phyloP scores from a whole-genome alignment of 1,139 yeast species.

The Blastobotrys capitulatus region DNA sequence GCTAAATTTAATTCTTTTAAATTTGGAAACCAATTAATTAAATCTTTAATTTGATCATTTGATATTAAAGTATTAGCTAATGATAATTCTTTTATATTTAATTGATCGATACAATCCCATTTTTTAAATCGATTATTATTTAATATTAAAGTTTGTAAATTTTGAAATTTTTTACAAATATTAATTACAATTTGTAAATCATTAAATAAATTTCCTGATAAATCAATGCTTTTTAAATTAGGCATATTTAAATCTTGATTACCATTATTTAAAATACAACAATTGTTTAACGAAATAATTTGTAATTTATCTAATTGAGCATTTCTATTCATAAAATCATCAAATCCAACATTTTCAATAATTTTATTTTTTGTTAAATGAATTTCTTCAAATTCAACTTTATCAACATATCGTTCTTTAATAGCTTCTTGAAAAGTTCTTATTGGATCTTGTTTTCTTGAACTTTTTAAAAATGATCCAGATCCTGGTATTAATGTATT shows the following conservation, averaged over 20 bases:
- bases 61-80: slow-evolving; percentile 37
- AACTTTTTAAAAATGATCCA: slow-evolving; percentile 65
- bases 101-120: slow-evolving; percentile 1
- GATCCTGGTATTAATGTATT: slow-evolving; percentile 31
- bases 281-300: slow-evolving; percentile 45
- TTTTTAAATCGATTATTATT: slow-evolving; percentile 57
- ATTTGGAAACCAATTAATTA: slow-evolving; percentile 41
- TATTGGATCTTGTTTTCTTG: slow-evolving; percentile 32
- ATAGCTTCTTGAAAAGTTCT: slow-evolving; percentile 46
- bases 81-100: slow-evolving; percentile 29
- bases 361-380: slow-evolving; percentile 41
- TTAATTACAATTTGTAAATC: slow-evolving; percentile 38
- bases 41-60: slow-evolving; percentile 25
- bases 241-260: background rate
- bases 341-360: slow-evolving; percentile 63
- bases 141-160: slow-evolving; percentile 43
- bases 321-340: slow-evolving; percentile 45
- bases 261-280: slow-evolving; percentile 24
- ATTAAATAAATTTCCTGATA: slow-evolving; percentile 55
- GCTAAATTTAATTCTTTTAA: slow-evolving; percentile 44
- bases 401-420: slow-evolving; percentile 38
- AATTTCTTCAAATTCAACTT: slow-evolving; percentile 12
- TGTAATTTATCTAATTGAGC: slow-evolving; percentile 42
- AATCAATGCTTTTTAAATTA: slow-evolving; percentile 42
- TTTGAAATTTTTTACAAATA: slow-evolving; percentile 37